phyloP scores from a whole-genome alignment of 805 yeast genomes.

The Metschnikowia noctiluminum region DNA sequence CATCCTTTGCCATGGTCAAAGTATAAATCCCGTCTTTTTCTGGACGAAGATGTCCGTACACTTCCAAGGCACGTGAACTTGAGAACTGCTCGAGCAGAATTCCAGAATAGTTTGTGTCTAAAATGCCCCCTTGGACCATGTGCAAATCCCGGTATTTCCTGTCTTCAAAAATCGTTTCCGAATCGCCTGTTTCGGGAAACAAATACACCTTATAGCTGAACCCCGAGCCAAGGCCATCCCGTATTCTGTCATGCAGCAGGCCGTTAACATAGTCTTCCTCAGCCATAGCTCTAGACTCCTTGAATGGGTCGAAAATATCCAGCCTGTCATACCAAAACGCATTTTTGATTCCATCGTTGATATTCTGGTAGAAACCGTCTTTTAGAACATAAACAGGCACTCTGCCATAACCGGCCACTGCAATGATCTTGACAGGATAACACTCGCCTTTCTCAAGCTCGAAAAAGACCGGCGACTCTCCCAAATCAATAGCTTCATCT shows the following conservation, averaged over 20 bases:
- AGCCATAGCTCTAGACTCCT: too few species aligned
- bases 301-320: background rate
- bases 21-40: background rate
- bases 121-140: background rate
- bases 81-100: background rate
- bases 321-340: background rate
- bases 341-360: background rate
- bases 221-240: background rate
- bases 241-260: too few species aligned
- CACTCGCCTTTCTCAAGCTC: background rate
- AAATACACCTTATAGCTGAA: background rate
- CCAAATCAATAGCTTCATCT: background rate
- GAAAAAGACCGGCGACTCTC: background rate
- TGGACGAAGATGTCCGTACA: background rate
- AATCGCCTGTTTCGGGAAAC: background rate
- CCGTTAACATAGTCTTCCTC: too few species aligned
- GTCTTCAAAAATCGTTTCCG: background rate
- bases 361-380: background rate
- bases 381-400: background rate
- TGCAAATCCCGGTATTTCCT: background rate
- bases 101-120: background rate
- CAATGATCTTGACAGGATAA: background rate
- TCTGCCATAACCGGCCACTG: background rate
- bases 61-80: background rate
- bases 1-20: background rate